Evolutionary conservation across 495 filamentous ascomycete species (phyloP).

Genomic region (Aspergillus nidulans): DNA sequence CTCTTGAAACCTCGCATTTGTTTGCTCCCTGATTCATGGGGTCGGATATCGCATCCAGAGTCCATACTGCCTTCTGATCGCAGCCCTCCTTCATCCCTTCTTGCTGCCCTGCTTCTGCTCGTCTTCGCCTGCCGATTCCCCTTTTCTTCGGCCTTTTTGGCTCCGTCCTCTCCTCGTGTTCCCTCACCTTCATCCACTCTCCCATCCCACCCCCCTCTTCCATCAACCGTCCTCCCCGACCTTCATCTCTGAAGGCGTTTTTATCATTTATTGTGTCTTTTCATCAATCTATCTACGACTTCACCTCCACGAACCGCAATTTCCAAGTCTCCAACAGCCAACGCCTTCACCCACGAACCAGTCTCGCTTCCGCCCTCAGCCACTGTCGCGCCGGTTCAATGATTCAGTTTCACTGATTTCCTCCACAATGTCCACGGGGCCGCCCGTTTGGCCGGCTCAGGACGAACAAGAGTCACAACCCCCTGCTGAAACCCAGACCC

Average conservation of each 20-base stretch:
- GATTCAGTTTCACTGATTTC: slow-evolving; percentile 13
- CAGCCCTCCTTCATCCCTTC: slow-evolving; percentile 1
- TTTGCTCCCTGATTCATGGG: neutral
- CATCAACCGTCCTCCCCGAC: slow-evolving; percentile 10
- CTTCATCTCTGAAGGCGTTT: slow-evolving; percentile 5
- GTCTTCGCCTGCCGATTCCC: slow-evolving; percentile 8
- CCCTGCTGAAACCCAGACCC: slow-evolving; percentile 19
- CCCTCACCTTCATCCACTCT: slow-evolving; percentile 3
- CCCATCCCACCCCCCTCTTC: slow-evolving; percentile 1
- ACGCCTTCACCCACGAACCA: neutral
- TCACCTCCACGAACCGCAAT: neutral
- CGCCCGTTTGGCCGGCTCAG: slow-evolving; percentile 20
- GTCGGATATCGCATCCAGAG: neutral
- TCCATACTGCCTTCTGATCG: neutral
- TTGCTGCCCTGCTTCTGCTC: neutral
- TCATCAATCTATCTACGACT: neutral
- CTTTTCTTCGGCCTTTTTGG: slow-evolving; percentile 8
- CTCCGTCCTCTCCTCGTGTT: slow-evolving; percentile 3
- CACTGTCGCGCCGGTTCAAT: slow-evolving; percentile 14
- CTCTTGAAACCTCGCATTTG: neutral
- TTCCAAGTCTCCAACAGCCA: neutral
- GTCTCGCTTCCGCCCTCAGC: slow-evolving; percentile 5
- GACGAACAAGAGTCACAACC: slow-evolving; percentile 19
- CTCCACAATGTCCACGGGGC: slow-evolving; percentile 31
- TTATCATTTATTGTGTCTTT: slow-evolving; percentile 8